phyloP scores from a whole-genome alignment of 176 grass and related monocot genomes.

The Cenchrus purpureus region DNA sequence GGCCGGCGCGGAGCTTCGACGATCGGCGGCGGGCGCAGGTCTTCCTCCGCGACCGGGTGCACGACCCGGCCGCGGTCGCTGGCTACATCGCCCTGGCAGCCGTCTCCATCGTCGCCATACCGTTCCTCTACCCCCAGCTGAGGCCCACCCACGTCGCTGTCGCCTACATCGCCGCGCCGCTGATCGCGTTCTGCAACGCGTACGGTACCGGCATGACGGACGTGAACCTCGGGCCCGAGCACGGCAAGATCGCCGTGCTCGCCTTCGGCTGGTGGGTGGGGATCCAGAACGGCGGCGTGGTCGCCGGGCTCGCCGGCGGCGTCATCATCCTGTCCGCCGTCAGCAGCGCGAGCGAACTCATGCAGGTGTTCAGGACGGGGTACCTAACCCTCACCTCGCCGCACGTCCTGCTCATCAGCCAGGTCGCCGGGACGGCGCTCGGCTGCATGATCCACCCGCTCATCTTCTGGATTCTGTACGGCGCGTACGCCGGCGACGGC shows the following conservation, averaged over 20 bases:
- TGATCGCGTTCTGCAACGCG: conserved; percentile 66
- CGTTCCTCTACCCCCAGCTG: conserved; percentile 54
- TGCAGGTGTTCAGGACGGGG: conserved; percentile 60
- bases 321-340: conserved; percentile 48
- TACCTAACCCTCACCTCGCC: conserved; percentile 77
- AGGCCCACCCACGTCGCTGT: conserved; percentile 51
- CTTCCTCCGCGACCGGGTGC: conserved; percentile 58
- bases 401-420: conserved; percentile 55
- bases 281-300: conserved; percentile 42
- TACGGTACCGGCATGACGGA: conserved; percentile 64
- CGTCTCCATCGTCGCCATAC: conserved; percentile 43
- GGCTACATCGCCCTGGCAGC: conserved; percentile 41
- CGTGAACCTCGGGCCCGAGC: conserved; percentile 44
- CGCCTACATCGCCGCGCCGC: conserved; percentile 50
- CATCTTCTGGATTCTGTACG: conserved; percentile 58
- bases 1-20: conserved; percentile 46
- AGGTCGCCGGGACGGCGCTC: conserved; percentile 54
- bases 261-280: conserved; percentile 57
- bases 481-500: conserved; percentile 13
- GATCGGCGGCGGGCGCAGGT: conserved; percentile 47
- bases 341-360: conserved; percentile 55
- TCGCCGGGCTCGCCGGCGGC: conserved; percentile 53
- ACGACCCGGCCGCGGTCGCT: conserved; percentile 1
- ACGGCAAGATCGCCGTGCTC: conserved; percentile 56
- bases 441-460: conserved; percentile 58